These are phyloP conservation scores for Cyberlindnera lachancei DNA, from an alignment of 805 yeast species.

Conservation along the genomic window DNA sequence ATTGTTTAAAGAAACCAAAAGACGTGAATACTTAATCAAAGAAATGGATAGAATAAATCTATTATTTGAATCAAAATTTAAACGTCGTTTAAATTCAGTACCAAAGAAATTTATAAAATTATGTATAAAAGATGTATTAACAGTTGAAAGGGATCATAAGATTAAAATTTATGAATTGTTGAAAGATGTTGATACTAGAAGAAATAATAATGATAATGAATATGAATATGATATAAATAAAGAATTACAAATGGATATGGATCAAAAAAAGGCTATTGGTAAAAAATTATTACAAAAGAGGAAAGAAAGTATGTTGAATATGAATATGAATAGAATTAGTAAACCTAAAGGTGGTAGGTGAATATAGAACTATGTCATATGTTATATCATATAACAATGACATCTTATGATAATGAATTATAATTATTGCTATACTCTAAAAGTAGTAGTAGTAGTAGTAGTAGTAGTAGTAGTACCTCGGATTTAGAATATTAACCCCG, in stretches of 20 bases:
- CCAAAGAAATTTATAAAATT: conserved; percentile 20
- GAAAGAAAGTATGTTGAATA: conserved; percentile 14
- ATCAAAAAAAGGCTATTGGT: conserved; percentile 10
- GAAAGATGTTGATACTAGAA: conserved; percentile 15
- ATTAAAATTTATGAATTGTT: conserved; percentile 18
- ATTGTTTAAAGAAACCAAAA: conserved; percentile 7
- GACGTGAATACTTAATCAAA: conserved; percentile 8
- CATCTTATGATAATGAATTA: too few species aligned
- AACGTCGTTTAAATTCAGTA: conserved; percentile 14
- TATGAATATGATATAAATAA: too few species aligned
- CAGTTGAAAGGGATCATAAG: conserved; percentile 22
- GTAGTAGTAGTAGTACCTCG: too few species aligned
- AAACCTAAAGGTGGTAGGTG: too few species aligned
- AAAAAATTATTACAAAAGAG: conserved; percentile 10
- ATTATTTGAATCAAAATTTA: conserved; percentile 18
- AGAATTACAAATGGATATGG: too few species aligned
- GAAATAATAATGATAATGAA: too few species aligned
- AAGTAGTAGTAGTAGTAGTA: too few species aligned
- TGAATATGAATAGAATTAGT: too few species aligned
- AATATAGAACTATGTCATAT: too few species aligned
- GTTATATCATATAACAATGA: too few species aligned
- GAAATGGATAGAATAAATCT: conserved; percentile 12
- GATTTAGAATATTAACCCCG: too few species aligned
- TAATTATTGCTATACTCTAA: too few species aligned
- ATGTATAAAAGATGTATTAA: conserved; percentile 17